These are phyloP conservation scores for Colletotrichum acutatum DNA, from an alignment of 2,329 filamentous ascomycete genomes.

Conservation along the genomic window DNA sequence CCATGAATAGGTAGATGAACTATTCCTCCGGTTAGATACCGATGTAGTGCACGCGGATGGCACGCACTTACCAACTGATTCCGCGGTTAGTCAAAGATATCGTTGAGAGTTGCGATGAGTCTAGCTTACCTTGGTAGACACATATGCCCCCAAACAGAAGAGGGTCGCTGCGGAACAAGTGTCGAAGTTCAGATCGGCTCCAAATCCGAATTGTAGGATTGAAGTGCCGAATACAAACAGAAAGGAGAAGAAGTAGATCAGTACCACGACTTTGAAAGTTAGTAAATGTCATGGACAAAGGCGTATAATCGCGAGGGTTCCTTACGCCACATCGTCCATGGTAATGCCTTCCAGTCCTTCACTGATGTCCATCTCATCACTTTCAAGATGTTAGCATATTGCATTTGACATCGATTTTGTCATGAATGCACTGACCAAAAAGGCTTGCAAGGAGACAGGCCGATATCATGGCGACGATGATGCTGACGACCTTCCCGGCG, in stretches of 20 bases:
- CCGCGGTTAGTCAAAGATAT: background rate
- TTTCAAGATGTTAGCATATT: background rate
- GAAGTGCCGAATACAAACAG: slow-evolving; percentile 29
- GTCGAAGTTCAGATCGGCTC: slow-evolving; percentile 19
- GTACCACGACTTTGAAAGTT: slow-evolving; percentile 1
- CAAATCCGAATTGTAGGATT: slow-evolving; percentile 26
- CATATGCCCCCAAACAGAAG: slow-evolving; percentile 26
- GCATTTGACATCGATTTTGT: background rate
- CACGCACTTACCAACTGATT: background rate
- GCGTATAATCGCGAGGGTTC: background rate
- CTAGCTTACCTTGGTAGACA: slow-evolving; percentile 21
- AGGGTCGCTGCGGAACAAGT: slow-evolving; percentile 25
- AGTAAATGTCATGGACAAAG: background rate
- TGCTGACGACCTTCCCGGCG: slow-evolving; percentile 25
- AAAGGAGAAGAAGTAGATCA: slow-evolving; percentile 28
- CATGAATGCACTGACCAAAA: slow-evolving; percentile 11
- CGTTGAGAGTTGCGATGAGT: background rate
- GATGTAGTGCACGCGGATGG: background rate
- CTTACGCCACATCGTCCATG: slow-evolving; percentile 32
- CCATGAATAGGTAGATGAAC: slow-evolving; percentile 34
- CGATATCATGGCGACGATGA: slow-evolving; percentile 27
- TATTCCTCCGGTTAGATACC: background rate
- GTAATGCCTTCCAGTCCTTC: slow-evolving; percentile 23
- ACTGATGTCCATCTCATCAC: slow-evolving; percentile 16
- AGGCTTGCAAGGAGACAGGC: slow-evolving; percentile 15